These are phyloP conservation scores for Dictyostelium purpureum DNA, from an alignment of 78 protist species.

Conservation along the genomic window DNA sequence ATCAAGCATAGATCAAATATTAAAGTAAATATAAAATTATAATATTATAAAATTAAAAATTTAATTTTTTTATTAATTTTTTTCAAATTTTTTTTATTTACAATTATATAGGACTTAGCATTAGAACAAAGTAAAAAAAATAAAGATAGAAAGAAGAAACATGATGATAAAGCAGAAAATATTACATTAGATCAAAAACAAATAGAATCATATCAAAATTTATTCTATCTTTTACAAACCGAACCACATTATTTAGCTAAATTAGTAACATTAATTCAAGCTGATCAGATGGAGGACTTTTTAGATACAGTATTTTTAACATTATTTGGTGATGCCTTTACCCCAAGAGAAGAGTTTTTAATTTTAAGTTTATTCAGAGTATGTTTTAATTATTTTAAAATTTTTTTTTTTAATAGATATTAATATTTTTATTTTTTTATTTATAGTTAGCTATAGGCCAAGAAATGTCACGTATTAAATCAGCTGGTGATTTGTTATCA, in stretches of 20 bases:
- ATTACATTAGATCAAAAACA: slow-evolving; percentile 58
- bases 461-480: slow-evolving; percentile 76
- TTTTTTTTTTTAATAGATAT: slow-evolving; percentile 14
- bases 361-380: slow-evolving; percentile 81
- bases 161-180: slow-evolving; percentile 6
- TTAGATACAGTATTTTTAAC: slow-evolving; percentile 88
- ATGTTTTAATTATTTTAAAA: not conserved
- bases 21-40: slow-evolving; percentile 9
- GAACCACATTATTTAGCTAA: slow-evolving; percentile 88
- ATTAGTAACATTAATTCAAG: slow-evolving; percentile 54
- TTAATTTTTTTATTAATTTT: not conserved
- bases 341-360: slow-evolving; percentile 90
- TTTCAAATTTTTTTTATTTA: not conserved
- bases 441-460: slow-evolving; percentile 57
- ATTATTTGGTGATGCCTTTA: slow-evolving; percentile 90
- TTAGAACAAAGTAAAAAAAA: slow-evolving; percentile 10
- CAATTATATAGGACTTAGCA: slow-evolving; percentile 15
- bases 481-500: slow-evolving; percentile 62
- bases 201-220: slow-evolving; percentile 77
- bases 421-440: not conserved
- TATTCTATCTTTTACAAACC: slow-evolving; percentile 89
- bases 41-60: not conserved
- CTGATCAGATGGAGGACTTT: slow-evolving; percentile 83
- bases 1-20: slow-evolving; percentile 83
- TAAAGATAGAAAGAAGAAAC: slow-evolving; percentile 29